Evolutionary conservation across 73 alveolate species (phyloP).

Genomic region (Durusdinium trenchii): DNA sequence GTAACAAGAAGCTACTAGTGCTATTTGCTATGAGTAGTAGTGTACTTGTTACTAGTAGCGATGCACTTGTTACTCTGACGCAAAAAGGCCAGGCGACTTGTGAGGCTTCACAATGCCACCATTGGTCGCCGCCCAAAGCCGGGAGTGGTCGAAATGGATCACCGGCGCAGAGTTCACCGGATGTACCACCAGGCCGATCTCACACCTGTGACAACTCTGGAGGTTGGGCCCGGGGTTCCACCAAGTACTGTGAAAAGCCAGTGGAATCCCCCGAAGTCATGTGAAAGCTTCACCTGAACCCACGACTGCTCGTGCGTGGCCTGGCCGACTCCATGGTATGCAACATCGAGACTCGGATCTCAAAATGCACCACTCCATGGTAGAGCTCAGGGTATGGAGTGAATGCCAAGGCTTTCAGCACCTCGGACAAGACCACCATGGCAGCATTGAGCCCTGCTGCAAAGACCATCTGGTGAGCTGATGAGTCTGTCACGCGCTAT

Average conservation of each 20-base stretch:
- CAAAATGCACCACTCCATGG: constrained; percentile 89
- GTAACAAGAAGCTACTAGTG: too few species aligned
- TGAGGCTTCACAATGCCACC: constrained; percentile 86
- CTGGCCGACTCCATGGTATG: constrained; percentile 53
- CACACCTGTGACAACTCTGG: not conserved
- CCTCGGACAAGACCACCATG: too few species aligned
- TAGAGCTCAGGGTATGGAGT: constrained; percentile 59
- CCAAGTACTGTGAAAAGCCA: too few species aligned
- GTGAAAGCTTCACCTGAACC: too few species aligned
- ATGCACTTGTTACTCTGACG: too few species aligned
- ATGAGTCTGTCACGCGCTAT: too few species aligned
- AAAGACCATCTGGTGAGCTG: too few species aligned
- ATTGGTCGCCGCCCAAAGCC: constrained; percentile 40
- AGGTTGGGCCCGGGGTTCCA: not conserved
- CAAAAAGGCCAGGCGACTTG: not conserved
- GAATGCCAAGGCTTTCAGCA: constrained; percentile 47
- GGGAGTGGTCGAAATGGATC: constrained; percentile 30
- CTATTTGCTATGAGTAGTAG: too few species aligned
- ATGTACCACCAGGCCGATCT: constrained; percentile 54
- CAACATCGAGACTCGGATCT: constrained; percentile 33
- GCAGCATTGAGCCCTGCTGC: too few species aligned
- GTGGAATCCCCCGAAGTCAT: too few species aligned
- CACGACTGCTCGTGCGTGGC: too few species aligned
- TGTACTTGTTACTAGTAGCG: too few species aligned
- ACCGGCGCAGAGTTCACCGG: constrained; percentile 71